Evolutionary conservation across 345 rosid genomes (phyloP), one percentile per base, ranked within the genome.

Genomic region (Excoecaria agallocha): DNA sequence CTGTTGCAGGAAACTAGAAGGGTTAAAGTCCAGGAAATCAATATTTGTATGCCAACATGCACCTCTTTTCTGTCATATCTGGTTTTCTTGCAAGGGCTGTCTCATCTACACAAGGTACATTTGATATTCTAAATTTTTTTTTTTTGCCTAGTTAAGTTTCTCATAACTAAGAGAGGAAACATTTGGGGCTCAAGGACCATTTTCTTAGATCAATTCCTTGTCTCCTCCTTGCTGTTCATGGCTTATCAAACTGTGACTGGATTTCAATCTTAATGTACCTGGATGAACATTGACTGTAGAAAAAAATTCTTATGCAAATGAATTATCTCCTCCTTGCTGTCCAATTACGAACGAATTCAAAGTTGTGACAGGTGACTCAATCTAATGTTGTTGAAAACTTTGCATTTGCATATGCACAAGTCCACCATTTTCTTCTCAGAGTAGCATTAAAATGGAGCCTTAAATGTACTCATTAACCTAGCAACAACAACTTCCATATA

Each of bases 21-120:
- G 81, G 75, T 61, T 90, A 45, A 88, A 87, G 80, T 94, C 98
- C 75, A 87, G 84, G 82, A 94, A 92, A 89, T 89, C 97, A 67
- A 82, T 80, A 51, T 89, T 75, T 78, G 93, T 92, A 61, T 81
- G 86, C 78, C 85, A 87, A 74, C 82, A 87, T 20, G 95, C 98
- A 71, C 91, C 88, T 8, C 78, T 75, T 73, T 81, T 71, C 52
- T 92, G 93, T 75, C 93, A 89, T 70, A 87, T 92, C 70, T 94
- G 97, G 97, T 92, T 94, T 84, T 78, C 76, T 79, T 89, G 93
- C 83, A 86, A 88, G 74, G 97, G 95, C 48, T 80, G 76, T 68
- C 92, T 92, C 69, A 86, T 92, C 65, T 84, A 84, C 80, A 87
- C 97, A 72, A 87, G 94, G 98, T 87, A 78, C 57, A 5, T 58